These are phyloP conservation scores for Paraconiothyrium sp. DNA, from an alignment of 2,329 filamentous ascomycete species.

Conservation along the genomic window DNA sequence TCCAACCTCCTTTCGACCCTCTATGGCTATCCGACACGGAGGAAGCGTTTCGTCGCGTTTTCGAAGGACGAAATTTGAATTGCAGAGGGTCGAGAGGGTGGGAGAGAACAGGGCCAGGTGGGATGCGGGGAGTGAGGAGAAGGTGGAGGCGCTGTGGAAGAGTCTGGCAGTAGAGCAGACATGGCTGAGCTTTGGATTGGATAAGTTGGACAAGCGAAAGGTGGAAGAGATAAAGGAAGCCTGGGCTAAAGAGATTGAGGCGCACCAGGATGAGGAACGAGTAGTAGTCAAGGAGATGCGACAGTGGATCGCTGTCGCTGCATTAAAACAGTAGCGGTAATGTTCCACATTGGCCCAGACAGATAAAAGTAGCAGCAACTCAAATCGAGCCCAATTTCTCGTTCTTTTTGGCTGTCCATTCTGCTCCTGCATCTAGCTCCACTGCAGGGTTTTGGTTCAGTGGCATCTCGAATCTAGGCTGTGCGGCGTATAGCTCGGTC, in stretches of 20 bases:
- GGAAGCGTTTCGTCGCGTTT: background rate
- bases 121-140: slow-evolving; percentile 8
- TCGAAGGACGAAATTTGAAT: slow-evolving; percentile 4
- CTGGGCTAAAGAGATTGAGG: slow-evolving; percentile 8
- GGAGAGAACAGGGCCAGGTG: background rate
- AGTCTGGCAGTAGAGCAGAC: slow-evolving; percentile 9
- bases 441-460: background rate
- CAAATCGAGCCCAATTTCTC: background rate
- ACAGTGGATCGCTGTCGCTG: slow-evolving; percentile 8
- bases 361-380: background rate
- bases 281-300: slow-evolving; percentile 4
- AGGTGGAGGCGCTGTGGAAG: slow-evolving; percentile 12
- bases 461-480: slow-evolving; percentile 5
- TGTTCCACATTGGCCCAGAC: background rate
- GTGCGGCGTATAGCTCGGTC: background rate
- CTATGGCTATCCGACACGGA: slow-evolving; percentile 12
- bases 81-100: background rate
- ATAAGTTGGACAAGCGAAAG: background rate
- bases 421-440: slow-evolving; percentile 14
- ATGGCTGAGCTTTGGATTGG: slow-evolving; percentile 14
- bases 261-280: slow-evolving; percentile 5
- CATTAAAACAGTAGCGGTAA: background rate
- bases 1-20: slow-evolving; percentile 5
- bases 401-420: background rate
- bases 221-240: slow-evolving; percentile 9